These are phyloP conservation scores for Blastobotrys aristatus DNA, from an alignment of 1,139 yeast species.

Conservation along the genomic window DNA sequence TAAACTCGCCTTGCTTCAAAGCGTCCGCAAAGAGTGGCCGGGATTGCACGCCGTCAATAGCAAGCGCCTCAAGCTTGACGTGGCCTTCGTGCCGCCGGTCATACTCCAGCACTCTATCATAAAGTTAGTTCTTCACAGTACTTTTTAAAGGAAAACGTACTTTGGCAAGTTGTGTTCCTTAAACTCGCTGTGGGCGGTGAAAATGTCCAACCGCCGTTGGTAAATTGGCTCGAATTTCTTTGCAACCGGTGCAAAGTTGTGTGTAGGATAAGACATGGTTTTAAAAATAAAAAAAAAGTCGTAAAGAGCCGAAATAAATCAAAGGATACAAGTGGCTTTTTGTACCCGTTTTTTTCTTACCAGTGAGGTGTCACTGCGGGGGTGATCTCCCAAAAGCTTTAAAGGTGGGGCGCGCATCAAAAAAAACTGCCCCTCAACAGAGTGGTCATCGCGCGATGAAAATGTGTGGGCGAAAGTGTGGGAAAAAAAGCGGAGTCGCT, in stretches of 20 bases:
- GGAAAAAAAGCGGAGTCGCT: no score
- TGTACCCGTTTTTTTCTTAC: background rate
- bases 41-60: conserved; percentile 54
- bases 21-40: conserved; percentile 77
- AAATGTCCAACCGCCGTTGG: conserved; percentile 72
- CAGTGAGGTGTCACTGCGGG: no score
- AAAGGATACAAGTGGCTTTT: background rate
- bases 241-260: conserved; percentile 51
- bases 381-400: no score
- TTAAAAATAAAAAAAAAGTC: no score
- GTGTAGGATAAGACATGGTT: conserved; percentile 15
- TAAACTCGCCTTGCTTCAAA: conserved; percentile 49
- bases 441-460: no score
- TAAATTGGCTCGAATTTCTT: conserved; percentile 81
- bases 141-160: conserved; percentile 27
- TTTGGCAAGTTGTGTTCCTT: conserved; percentile 66
- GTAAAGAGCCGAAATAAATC: background rate
- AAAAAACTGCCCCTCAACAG: no score
- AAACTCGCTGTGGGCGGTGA: conserved; percentile 68
- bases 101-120: conserved; percentile 48
- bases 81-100: conserved; percentile 44
- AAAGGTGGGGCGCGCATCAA: no score
- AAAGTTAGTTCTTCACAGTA: background rate
- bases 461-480: no score
- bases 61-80: conserved; percentile 50